Percentiles rank a stretch among this genome's conserved stretches.
Conservation (phyloP, 441 rosid species). For the Pelargonium australe region DNA sequence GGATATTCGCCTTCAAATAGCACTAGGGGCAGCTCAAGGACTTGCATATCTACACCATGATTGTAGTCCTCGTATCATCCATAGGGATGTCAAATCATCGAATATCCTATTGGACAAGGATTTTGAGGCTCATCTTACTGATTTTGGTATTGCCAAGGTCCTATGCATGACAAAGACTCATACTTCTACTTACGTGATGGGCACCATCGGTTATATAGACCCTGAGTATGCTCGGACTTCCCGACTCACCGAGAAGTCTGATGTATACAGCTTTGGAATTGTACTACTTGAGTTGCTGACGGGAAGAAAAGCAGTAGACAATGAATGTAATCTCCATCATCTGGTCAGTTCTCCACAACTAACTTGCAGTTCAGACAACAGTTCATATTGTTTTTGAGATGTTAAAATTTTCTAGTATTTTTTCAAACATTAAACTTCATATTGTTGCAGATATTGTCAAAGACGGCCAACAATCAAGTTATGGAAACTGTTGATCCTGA, state of each 20-base stretch:
- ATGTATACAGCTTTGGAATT: slow-evolving; percentile 85
- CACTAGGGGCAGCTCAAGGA: slow-evolving; percentile 93
- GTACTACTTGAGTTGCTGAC: slow-evolving; percentile 93
- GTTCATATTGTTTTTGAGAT: too few relatives aligned
- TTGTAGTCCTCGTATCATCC: slow-evolving; percentile 91
- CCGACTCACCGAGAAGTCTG: slow-evolving; percentile 83
- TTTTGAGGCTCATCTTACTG: slow-evolving; percentile 87
- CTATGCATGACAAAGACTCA: slow-evolving; percentile 71
- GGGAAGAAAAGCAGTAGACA: slow-evolving; percentile 84
- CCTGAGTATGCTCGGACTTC: slow-evolving; percentile 98
- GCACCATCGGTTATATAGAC: slow-evolving; percentile 92
- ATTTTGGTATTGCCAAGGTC: slow-evolving; percentile 93
- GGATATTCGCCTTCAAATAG: slow-evolving; percentile 77
- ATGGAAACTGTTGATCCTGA: slow-evolving; percentile 86
- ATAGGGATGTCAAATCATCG: slow-evolving; percentile 88
- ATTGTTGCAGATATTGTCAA: slow-evolving; percentile 59
- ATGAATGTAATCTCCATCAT: slow-evolving; percentile 87
- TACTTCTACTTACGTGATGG: slow-evolving; percentile 82
- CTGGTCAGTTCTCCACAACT: slow-evolving; percentile 43
- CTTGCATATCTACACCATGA: slow-evolving; percentile 89
- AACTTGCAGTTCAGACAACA: too few relatives aligned
- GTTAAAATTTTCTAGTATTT: too few relatives aligned
- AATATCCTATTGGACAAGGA: slow-evolving; percentile 87
- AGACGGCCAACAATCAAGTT: slow-evolving; percentile 72
- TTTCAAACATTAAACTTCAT: too few relatives aligned